Evolutionary conservation across 768 basidiomycete genomes (phyloP).

Genomic region (Lentinula sp.): DNA sequence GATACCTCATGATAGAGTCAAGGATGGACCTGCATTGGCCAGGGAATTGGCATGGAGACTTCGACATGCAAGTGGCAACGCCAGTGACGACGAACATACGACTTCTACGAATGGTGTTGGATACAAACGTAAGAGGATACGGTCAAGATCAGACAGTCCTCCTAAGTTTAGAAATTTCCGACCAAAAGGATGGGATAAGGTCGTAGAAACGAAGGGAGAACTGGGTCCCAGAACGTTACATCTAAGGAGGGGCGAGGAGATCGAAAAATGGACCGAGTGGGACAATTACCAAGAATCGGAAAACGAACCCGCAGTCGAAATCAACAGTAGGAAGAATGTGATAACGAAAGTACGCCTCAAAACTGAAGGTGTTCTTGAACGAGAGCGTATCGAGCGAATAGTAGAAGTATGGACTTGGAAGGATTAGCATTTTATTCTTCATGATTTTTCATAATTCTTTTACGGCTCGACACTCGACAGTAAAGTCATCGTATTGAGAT

Average conservation of each 20-base stretch:
- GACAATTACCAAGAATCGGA: constrained; percentile 23
- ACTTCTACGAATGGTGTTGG: constrained; percentile 14
- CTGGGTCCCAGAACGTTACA: constrained; percentile 31
- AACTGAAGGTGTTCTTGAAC: constrained; percentile 45
- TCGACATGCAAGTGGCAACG: constrained; percentile 49
- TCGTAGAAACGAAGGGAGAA: constrained; percentile 36
- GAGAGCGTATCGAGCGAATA: constrained; percentile 64
- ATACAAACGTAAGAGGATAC: constrained; percentile 32
- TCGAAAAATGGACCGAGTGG: constrained; percentile 35
- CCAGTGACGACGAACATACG: constrained; percentile 63
- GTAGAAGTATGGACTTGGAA: constrained; percentile 67
- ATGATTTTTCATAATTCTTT: not conserved
- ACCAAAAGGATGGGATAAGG: constrained; percentile 60
- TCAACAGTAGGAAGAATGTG: constrained; percentile 39
- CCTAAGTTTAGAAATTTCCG: constrained; percentile 58
- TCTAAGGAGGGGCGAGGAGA: constrained; percentile 28
- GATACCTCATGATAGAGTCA: constrained; percentile 74
- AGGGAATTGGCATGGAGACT: constrained; percentile 85
- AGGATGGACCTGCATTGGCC: constrained; percentile 76
- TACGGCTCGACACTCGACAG: not conserved
- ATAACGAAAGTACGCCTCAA: constrained; percentile 55
- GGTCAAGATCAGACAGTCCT: constrained; percentile 18
- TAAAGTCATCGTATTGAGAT: not conserved
- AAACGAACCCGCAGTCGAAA: constrained; percentile 29
- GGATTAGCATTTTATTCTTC: not conserved